Conservation (phyloP, 345 rosid species). For the Tarenaya hassleriana region DNA sequence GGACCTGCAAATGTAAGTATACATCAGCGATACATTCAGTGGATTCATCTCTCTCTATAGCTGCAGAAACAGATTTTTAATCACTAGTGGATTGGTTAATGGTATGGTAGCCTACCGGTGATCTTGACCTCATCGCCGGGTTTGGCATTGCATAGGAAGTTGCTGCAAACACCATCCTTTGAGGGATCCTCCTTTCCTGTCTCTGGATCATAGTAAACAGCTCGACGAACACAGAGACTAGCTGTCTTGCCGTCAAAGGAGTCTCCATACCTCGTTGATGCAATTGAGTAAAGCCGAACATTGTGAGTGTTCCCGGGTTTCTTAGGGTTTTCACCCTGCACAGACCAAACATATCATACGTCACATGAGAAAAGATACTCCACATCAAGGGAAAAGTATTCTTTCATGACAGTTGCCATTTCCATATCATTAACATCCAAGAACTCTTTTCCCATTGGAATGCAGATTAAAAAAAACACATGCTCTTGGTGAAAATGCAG, state of each 20-base stretch:
- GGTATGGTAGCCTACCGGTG: conserved; percentile 47
- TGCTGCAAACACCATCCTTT: conserved; percentile 89
- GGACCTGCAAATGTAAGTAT: conserved; percentile 64
- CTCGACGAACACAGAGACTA: conserved; percentile 93
- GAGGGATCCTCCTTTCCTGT: conserved; percentile 94
- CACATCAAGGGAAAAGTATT: background rate
- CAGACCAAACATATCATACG: background rate
- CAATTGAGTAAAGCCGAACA: conserved; percentile 95
- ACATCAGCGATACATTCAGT: no score
- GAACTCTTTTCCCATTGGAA: no score
- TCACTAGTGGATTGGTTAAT: conserved; percentile 2
- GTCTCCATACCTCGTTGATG: conserved; percentile 91
- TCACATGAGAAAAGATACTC: background rate
- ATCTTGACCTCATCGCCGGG: conserved; percentile 86
- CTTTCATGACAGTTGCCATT: no score
- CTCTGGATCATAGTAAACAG: conserved; percentile 86
- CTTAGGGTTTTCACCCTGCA: conserved; percentile 96
- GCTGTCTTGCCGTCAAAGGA: conserved; percentile 79
- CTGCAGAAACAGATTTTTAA: no score
- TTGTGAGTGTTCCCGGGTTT: conserved; percentile 83
- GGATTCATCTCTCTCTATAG: no score
- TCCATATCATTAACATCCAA: no score
- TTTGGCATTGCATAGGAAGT: conserved; percentile 80
- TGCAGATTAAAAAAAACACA: no score
- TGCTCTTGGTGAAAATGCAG: no score